Evolutionary conservation across 2,329 filamentous ascomycete species (phyloP), one percentile per base, ranked within the genome.

Genomic region (Plenodomus biglobosus): DNA sequence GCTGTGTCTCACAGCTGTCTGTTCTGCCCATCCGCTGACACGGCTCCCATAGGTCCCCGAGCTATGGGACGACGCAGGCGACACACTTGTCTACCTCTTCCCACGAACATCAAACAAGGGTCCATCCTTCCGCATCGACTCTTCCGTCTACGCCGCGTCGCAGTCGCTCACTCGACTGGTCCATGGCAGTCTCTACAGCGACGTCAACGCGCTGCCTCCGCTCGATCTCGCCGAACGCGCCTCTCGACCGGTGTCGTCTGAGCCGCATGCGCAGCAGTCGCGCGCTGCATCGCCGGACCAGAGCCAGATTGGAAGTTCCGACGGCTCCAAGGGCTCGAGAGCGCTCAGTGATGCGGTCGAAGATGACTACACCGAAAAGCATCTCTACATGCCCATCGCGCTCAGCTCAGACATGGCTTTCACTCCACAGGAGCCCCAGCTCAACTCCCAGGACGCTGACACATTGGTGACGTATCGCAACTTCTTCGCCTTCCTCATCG

Each of bases 61-160:
- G 59, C 66, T 86, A 8, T 86, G 84, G 84, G 80, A 85, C 56
- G 79, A 83, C 3, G 65, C 77, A 39, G 83, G 80, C n/a, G 82
- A 85, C 63, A 85, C 82, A 13, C 76, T 79, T 51, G 75, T 86
- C n/a, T 82, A 85, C 58, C 74, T 86, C 13, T 85, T 83, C 58
- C 81, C 83, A 1, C 75, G 78, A 36, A 78, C 73, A 15, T 79
- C 81, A 17, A 77, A 77, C 44, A 78, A 78, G 60, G 76, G 80
- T 4, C 75, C 84, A 8, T 85, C 82, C 2, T 85, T 86, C 73
- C 80, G 79, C 50, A 72, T 86, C 46, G 76, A 85, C 60, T 84
- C 82, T 2, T 74, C 79, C 3, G 72, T 82, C 21, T 82, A 85
- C 55, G 75, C 78, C 21, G 78, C 81, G 22, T 85, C 83, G 4